These are phyloP conservation scores for Paramecium sonneborni DNA, from an alignment of 73 alveolate species.

Conservation along the genomic window DNA sequence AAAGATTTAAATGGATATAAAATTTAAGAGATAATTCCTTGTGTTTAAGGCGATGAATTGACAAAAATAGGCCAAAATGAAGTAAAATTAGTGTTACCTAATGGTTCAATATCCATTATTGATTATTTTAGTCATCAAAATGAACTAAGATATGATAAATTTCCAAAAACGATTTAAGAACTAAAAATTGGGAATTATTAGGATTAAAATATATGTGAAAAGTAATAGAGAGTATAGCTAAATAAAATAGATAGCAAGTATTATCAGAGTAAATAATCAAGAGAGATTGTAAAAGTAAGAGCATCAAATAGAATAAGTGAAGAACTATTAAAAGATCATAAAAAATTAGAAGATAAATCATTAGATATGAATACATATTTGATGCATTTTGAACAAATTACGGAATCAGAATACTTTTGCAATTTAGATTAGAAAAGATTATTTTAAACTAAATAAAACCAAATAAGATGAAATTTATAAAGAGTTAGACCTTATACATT, in stretches of 20 bases:
- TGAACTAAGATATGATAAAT: not conserved
- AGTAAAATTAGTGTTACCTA: not conserved
- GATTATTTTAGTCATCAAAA: not conserved
- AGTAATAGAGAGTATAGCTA: not conserved
- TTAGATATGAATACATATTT: not conserved
- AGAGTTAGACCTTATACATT: not conserved
- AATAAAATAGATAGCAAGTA: not conserved
- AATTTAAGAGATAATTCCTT: not conserved
- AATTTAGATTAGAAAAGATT: not conserved
- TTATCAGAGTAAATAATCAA: constrained; percentile 15
- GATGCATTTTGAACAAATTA: not conserved
- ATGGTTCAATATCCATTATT: not conserved
- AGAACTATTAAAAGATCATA: not conserved
- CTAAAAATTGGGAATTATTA: not conserved
- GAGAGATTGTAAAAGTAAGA: not conserved
- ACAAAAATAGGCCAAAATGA: not conserved
- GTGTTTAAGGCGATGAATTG: not conserved
- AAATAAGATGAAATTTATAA: not conserved
- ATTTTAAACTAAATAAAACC: not conserved
- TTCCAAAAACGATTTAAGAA: not conserved
- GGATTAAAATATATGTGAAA: not conserved
- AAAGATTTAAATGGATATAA: not conserved
- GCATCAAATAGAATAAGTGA: constrained; percentile 10
- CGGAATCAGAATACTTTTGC: not conserved
- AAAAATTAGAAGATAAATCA: not conserved